phyloP scores from a whole-genome alignment of 2,329 filamentous ascomycete genomes.

The Fusarium secorum region DNA sequence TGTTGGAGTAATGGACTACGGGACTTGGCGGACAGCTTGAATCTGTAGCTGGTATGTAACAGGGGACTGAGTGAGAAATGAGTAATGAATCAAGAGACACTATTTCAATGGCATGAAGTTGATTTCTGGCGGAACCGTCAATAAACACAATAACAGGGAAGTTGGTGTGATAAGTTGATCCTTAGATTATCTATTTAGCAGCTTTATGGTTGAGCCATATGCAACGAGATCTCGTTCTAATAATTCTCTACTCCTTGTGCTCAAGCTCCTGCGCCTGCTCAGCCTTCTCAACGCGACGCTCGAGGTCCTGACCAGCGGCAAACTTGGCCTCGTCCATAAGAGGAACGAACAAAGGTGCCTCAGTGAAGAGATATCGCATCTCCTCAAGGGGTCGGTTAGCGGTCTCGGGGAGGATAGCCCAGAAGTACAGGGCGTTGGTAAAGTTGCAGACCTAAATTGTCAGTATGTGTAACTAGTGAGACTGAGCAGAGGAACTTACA shows the following conservation, averaged over 20 bases:
- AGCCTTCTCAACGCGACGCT: conserved; percentile 18
- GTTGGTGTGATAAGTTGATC: not conserved
- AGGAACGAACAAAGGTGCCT: conserved; percentile 69
- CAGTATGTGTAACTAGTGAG: accelerated
- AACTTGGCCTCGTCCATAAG: conserved; percentile 56
- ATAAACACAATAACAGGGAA: not conserved
- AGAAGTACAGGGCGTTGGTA: conserved; percentile 60
- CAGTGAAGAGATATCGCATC: conserved; percentile 72
- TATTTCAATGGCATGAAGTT: not conserved
- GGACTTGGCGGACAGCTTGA: too few relatives aligned
- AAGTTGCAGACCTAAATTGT: conserved; percentile 65
- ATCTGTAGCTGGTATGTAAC: too few relatives aligned
- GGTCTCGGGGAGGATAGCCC: conserved; percentile 71
- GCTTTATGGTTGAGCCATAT: not conserved
- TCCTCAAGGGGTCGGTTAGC: conserved; percentile 70
- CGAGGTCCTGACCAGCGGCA: conserved; percentile 15
- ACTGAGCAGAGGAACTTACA: not conserved
- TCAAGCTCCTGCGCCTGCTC: conserved; percentile 23
- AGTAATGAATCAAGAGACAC: not conserved
- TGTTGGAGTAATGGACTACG: not conserved
- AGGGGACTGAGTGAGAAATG: not conserved
- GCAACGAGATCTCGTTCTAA: accelerated
- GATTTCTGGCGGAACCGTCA: accelerated
- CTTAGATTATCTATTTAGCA: not conserved
- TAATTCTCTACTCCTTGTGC: not conserved